phyloP scores from a whole-genome alignment of 148 eudicot species.

The Vaccinium corymbosum region DNA sequence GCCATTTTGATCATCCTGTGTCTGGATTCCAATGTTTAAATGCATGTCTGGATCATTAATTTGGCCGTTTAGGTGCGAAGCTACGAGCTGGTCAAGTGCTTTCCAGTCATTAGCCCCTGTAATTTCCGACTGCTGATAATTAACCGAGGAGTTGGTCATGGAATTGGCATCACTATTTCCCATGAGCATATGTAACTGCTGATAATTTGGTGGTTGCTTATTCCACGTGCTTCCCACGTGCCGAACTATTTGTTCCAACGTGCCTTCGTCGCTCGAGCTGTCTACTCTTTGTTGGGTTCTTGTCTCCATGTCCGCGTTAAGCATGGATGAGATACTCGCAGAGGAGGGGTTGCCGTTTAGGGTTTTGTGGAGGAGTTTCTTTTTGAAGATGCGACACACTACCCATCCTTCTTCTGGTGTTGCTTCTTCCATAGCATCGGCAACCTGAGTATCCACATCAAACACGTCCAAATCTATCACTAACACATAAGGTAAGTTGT shows the following conservation, averaged over 20 bases:
- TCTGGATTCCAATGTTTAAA: neutral
- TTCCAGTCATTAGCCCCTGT: conserved; percentile 16
- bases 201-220: neutral
- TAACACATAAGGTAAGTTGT: neutral
- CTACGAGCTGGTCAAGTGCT: conserved; percentile 17
- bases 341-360: neutral
- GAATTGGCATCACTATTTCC: neutral
- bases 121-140: neutral
- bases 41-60: neutral
- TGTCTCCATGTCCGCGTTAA: neutral
- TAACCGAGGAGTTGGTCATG: neutral
- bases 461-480: neutral
- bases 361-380: conserved; percentile 20
- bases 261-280: conserved; percentile 9
- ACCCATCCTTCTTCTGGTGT: conserved; percentile 20
- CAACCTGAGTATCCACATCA: neutral
- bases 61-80: conserved; percentile 19
- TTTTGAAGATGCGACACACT: conserved; percentile 17
- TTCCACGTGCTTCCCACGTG: conserved; percentile 14
- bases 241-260: conserved; percentile 21
- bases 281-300: neutral
- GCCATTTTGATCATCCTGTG: neutral
- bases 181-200: neutral
- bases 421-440: conserved; percentile 8
- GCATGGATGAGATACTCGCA: neutral